A percentile compares a stretch with the other conserved stretches of the same genome.
These are phyloP conservation scores for Melampsora americana DNA, from an alignment of 1,284 basidiomycete species.

Conservation along the genomic window DNA sequence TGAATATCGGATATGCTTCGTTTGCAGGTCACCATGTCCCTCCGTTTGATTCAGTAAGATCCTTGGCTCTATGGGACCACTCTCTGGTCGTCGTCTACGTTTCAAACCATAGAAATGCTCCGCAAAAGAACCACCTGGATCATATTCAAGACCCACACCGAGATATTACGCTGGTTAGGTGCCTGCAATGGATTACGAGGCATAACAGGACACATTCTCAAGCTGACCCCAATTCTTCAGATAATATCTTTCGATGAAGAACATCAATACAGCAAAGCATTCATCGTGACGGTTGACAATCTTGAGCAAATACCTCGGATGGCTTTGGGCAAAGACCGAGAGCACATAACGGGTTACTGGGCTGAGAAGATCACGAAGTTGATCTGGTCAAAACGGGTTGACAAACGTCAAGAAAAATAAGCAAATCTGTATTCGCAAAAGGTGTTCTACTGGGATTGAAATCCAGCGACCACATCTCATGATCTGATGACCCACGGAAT, in stretches of 20 bases:
- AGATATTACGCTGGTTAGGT: not conserved
- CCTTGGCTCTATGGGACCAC: constrained; percentile 26
- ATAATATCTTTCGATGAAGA: constrained; percentile 85
- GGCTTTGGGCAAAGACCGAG: constrained; percentile 90
- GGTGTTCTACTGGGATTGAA: not conserved
- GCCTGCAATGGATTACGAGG: not conserved
- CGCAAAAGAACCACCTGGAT: constrained; percentile 75
- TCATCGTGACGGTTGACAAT: constrained; percentile 95
- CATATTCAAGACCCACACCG: not conserved
- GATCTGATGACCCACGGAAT: not conserved
- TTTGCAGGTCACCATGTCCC: constrained; percentile 64
- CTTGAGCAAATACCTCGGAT: constrained; percentile 86
- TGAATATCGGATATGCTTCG: constrained; percentile 60
- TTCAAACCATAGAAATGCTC: constrained; percentile 92
- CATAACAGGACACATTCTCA: not conserved
- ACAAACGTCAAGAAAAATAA: not conserved
- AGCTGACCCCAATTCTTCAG: constrained; percentile 68
- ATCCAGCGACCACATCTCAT: not conserved
- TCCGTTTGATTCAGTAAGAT: constrained; percentile 61
- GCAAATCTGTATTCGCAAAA: not conserved
- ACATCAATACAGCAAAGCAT: constrained; percentile 82
- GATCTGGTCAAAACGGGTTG: constrained; percentile 59
- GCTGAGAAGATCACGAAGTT: constrained; percentile 84
- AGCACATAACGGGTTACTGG: constrained; percentile 94
- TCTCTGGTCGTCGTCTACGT: constrained; percentile 68